Evolutionary conservation across 176 grass and related monocot species (phyloP), one percentile per base, ranked within the genome.

Genomic region (Puccinellia tenuiflora): DNA sequence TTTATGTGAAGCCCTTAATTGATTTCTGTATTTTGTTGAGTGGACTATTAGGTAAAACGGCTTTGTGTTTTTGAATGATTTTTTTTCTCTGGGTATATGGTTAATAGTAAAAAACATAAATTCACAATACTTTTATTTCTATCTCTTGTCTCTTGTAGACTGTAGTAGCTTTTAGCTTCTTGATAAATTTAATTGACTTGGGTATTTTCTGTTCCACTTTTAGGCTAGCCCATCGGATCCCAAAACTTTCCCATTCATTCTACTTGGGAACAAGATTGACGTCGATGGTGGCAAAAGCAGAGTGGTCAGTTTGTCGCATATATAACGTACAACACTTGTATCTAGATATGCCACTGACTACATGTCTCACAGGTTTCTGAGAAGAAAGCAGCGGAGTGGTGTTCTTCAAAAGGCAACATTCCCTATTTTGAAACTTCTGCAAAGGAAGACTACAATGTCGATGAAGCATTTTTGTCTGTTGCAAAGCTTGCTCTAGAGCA

Each of bases 211-310:
- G 62, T 86, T 86, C 70, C 8, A 73, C 69, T 75, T 85, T 63
- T 86, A 99, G 97, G 93, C 97, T 85, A 99, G 91, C 57, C 89
- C 90, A 42, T 92, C 91, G 50, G 97, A 99, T 86, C 90, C 97
- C 30, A 89, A 90, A 82, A 96, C 86, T 77, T 99, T 99, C 57
- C 93, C 97, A 53, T 99, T 99, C 83, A 99, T 96, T 83, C 89
- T 96, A 84, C 97, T 96, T 16, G 97, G 97, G 64, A 96, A 99
- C 89, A 99, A 99, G 89, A 90, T 96, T 55, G 97, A 99, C 20
- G 89, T 96, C 67, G 97, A 99, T 91, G 93, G 91, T 77, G 97
- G 97, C 53, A 99, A 96, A 81, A 99, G 97, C 86, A 99, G 93
- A 96, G 91, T 95, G 89, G 97, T 99, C 81, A 90, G 91, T 81